These are phyloP conservation scores for Talaromyces nanjingensis DNA, from an alignment of 495 filamentous ascomycete species.

Conservation along the genomic window DNA sequence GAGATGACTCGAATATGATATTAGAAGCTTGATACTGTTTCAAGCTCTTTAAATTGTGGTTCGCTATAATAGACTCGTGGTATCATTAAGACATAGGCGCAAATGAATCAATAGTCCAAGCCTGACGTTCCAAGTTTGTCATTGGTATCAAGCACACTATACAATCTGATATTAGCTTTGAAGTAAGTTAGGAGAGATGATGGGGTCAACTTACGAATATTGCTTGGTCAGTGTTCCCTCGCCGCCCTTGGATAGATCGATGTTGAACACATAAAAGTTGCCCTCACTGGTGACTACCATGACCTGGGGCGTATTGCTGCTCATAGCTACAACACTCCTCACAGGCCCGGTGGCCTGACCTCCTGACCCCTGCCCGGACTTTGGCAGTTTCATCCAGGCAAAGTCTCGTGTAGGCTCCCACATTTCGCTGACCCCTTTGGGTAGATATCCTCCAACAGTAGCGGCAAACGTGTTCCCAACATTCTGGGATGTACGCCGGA, in stretches of 20 bases:
- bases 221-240: constrained; percentile 87
- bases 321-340: constrained; percentile 91
- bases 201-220: constrained; percentile 59
- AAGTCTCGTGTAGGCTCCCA: constrained; percentile 96
- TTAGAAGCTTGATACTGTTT: background rate
- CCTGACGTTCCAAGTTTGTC: constrained; percentile 43
- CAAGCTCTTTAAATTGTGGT: background rate
- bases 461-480: constrained; percentile 87
- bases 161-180: constrained; percentile 9
- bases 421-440: constrained; percentile 88
- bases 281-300: constrained; percentile 98
- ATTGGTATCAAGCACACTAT: constrained; percentile 43
- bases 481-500: constrained; percentile 93
- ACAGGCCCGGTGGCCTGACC: constrained; percentile 43
- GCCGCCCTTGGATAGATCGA: constrained; percentile 93
- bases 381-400: constrained; percentile 92
- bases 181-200: constrained; percentile 2
- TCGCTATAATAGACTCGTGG: constrained; percentile 5
- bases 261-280: constrained; percentile 87
- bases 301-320: constrained; percentile 82
- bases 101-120: constrained; percentile 35
- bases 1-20: background rate
- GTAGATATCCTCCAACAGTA: constrained; percentile 84
- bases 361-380: constrained; percentile 32
- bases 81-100: background rate